Percentiles rank a stretch among this genome's conserved stretches.
Evolutionary conservation across 305 asterid species (phyloP).

Genomic region (Withania somnifera): DNA sequence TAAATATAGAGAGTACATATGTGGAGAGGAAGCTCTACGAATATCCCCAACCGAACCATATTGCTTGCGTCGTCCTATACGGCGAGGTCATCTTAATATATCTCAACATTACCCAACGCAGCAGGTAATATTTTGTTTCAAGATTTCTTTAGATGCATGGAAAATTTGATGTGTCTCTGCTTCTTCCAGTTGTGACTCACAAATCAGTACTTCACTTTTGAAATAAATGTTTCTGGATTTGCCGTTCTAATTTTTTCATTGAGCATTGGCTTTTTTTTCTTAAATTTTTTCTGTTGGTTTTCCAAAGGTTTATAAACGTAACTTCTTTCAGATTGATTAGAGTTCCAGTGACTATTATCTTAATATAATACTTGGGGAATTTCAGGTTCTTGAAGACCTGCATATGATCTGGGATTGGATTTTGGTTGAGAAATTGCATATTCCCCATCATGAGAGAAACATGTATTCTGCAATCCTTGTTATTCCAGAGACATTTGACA

Average conservation of each 20-base stretch:
- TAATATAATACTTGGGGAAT: not conserved
- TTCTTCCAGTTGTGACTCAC: not conserved
- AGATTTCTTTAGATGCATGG: not conserved
- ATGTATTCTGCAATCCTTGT: constrained; percentile 77
- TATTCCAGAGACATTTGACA: constrained; percentile 88
- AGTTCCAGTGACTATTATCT: not conserved
- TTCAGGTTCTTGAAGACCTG: constrained; percentile 83
- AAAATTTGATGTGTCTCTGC: not conserved
- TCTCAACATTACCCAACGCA: constrained; percentile 79
- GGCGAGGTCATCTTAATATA: constrained; percentile 90
- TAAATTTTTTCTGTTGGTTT: not conserved
- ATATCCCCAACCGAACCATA: constrained; percentile 73
- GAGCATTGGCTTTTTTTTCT: not conserved
- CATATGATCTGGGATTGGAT: constrained; percentile 91
- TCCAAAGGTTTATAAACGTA: not conserved
- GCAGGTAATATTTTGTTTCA: constrained; percentile 45
- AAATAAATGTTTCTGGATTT: not conserved
- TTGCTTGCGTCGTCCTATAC: constrained; percentile 87
- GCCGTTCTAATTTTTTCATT: not conserved
- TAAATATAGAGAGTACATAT: constrained; percentile 62
- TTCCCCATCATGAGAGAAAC: constrained; percentile 56
- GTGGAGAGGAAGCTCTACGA: constrained; percentile 91
- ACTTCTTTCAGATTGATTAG: not conserved
- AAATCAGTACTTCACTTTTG: not conserved
- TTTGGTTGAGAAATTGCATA: constrained; percentile 61